phyloP scores from a whole-genome alignment of 2,329 filamentous ascomycete species.

The Colletotrichum truncatum region DNA sequence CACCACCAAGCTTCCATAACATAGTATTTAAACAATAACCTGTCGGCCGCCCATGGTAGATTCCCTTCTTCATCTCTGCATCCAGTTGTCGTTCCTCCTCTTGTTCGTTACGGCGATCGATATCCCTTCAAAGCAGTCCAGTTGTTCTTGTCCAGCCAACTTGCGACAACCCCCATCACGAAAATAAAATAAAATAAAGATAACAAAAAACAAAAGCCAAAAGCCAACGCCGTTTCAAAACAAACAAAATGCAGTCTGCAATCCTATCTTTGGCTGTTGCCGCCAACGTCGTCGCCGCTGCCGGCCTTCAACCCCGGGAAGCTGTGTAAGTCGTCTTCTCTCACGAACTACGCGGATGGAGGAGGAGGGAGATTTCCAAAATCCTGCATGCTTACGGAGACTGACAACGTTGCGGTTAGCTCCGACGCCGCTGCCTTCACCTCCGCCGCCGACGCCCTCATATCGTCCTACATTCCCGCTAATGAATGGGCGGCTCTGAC shows the following conservation, averaged over 20 bases:
- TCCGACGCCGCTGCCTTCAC: slow-evolving; percentile 34
- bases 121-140: slow-evolving; percentile 6
- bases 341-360: too few relatives aligned
- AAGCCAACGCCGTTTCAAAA: too few relatives aligned
- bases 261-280: slow-evolving; percentile 16
- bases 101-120: slow-evolving; percentile 18
- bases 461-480: slow-evolving; percentile 40
- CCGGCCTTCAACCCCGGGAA: slow-evolving; percentile 15
- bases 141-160: not conserved
- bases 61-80: not conserved
- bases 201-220: too few relatives aligned
- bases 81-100: not conserved
- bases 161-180: not conserved
- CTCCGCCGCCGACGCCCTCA: slow-evolving; percentile 37
- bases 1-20: not conserved
- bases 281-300: slow-evolving; percentile 16
- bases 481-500: slow-evolving; percentile 34
- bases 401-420: slow-evolving; percentile 16
- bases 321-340: slow-evolving; percentile 9
- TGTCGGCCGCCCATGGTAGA: not conserved
- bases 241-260: slow-evolving; percentile 13
- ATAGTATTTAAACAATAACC: slow-evolving; percentile 19
- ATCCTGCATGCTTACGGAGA: not conserved
- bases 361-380: too few relatives aligned
- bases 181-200: too few relatives aligned